Base-by-base conservation (phyloP, 2,329 filamentous ascomycete species). In the Akanthomyces uredinophilus region DNA sequence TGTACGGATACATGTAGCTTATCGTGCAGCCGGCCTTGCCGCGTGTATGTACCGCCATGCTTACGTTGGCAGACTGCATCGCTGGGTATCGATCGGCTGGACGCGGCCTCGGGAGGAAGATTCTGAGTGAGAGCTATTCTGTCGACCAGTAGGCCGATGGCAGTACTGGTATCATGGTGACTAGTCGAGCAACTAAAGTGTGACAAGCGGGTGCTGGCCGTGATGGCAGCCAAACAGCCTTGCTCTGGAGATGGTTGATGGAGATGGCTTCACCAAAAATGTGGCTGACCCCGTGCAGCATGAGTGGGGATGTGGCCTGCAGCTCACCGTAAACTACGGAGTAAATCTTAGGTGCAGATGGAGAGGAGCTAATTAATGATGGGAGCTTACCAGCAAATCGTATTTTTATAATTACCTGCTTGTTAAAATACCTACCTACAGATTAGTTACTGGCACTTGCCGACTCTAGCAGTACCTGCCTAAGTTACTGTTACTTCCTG, bases 51-150 rank as follows among this genome's bases (percentile, higher is more conserved):
- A 29, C 32, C 8, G 35, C 22, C 46, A 49, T 51, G 57, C 57
- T 60, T 43, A 60, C 47, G 57, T 60, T 51, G 57, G 57, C 57
- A 22, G 27, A 18, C 6, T 24, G 57, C 37, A 60, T 52, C 47
- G n/a, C 20, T 41, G 47, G 18, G 29, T 27, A 60, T 60, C 57
- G 57, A 52, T 60, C 57, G 47, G 11, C 37, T 18, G 13, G 27
- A 35, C 22, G 50, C 35, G 16, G 39, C 18, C 56, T 18, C 43
- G 56, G 18, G 18, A 16, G 22, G 37, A 8, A 24, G 27, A 37
- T 60, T 43, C 49, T 44, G 49, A 60, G 24, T 52, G 32, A 60
- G 57, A 60, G 22, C 57, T 52, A 44, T 16, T 32, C 32, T 35
- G 32, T 8, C 18, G 49, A 16, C 41, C 55, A 41, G 22, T 24